Conservation (phyloP, 805 yeast species). For the Peterozyma toletana region DNA sequence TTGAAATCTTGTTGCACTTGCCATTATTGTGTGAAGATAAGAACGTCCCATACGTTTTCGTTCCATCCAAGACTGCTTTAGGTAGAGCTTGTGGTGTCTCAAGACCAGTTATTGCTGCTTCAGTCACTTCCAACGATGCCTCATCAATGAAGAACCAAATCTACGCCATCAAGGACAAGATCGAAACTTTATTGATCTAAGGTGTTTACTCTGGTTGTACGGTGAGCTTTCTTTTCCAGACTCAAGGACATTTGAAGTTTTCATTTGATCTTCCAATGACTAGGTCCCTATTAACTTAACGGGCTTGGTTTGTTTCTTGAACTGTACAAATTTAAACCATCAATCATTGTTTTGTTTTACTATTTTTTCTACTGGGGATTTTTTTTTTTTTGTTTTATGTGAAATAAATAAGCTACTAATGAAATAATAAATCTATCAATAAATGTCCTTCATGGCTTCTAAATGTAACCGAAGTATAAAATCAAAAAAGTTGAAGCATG, state of each 20-base stretch:
- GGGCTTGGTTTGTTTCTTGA: not conserved
- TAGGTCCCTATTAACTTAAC: not conserved
- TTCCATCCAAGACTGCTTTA: constrained; percentile 95
- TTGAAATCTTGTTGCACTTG: constrained; percentile 94
- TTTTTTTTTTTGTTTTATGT: too few relatives aligned
- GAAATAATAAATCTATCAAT: too few relatives aligned
- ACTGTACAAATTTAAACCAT: not conserved
- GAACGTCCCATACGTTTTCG: constrained; percentile 98
- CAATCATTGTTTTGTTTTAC: not conserved
- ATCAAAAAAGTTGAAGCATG: too few relatives aligned
- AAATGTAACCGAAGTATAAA: too few relatives aligned
- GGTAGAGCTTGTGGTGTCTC: constrained; percentile 99
- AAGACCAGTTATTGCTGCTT: constrained; percentile 98
- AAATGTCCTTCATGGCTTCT: too few relatives aligned
- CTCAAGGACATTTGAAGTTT: not conserved
- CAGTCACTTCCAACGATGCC: constrained; percentile 97
- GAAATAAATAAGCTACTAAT: too few relatives aligned
- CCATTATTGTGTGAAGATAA: constrained; percentile 98
- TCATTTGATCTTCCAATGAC: not conserved
- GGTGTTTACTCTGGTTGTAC: not conserved
- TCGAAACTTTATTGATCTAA: constrained; percentile 92
- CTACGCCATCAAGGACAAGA: constrained; percentile 96
- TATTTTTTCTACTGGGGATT: too few relatives aligned
- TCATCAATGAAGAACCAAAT: constrained; percentile 96
- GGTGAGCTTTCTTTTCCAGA: not conserved